These are phyloP conservation scores for Isabelozyma heimii DNA, from an alignment of 805 yeast species.

Conservation along the genomic window DNA sequence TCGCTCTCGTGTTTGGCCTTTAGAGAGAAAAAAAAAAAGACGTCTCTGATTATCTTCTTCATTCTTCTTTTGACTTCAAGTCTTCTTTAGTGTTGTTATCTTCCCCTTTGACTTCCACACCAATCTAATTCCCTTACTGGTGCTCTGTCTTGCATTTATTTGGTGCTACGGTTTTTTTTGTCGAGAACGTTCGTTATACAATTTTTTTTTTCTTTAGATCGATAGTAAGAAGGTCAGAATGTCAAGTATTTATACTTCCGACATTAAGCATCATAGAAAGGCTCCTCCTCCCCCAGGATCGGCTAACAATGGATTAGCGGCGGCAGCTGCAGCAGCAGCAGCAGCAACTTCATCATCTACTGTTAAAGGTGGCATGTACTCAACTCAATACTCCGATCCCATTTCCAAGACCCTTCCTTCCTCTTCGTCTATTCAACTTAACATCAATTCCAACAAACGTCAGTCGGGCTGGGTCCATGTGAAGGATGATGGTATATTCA, in stretches of 20 bases:
- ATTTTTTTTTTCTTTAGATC: too few species aligned
- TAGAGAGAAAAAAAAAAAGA: not conserved
- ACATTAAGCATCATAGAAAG: constrained; percentile 38
- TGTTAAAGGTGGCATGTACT: not conserved
- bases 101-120: not conserved
- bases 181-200: not conserved
- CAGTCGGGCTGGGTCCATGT: constrained; percentile 84
- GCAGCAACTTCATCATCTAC: not conserved
- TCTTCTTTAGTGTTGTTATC: not conserved
- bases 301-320: not conserved
- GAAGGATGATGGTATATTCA: constrained; percentile 83
- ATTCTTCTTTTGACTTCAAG: not conserved
- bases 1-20: not conserved
- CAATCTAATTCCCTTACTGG: not conserved
- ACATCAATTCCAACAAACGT: constrained; percentile 26
- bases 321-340: not conserved
- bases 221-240: constrained; percentile 10
- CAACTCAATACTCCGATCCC: not conserved
- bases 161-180: not conserved
- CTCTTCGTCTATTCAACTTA: constrained; percentile 11
- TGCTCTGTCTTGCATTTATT: not conserved
- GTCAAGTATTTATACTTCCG: constrained; percentile 41
- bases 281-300: constrained; percentile 44
- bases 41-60: not conserved
- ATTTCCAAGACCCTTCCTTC: not conserved